Percentiles rank a stretch among this genome's conserved stretches.
Conservation (phyloP, 179 eudicot species). For the Silene noctiflora region DNA sequence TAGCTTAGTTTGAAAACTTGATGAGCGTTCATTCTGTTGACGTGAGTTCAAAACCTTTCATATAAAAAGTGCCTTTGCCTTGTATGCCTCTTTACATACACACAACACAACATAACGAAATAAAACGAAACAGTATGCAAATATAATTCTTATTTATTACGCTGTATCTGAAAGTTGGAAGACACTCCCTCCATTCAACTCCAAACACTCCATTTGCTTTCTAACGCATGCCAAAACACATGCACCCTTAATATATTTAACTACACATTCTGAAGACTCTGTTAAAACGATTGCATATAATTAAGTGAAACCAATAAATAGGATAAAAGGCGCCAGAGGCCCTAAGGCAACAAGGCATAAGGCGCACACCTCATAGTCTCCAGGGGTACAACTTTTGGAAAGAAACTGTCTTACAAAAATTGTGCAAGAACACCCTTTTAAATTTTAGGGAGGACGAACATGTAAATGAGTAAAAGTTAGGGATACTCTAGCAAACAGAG, state of each 20-base stretch:
- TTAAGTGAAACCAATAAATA: not conserved
- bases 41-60: not conserved
- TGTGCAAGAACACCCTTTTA: too few species aligned
- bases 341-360: not conserved
- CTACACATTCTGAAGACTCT: not conserved
- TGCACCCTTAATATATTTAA: too few species aligned
- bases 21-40: not conserved
- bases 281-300: not conserved
- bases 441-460: too few species aligned
- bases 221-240: not conserved
- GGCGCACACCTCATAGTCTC: not conserved
- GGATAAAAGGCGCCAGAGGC: not conserved
- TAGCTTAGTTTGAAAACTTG: not conserved
- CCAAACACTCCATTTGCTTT: too few species aligned
- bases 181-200: too few species aligned
- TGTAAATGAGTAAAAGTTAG: too few species aligned
- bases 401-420: too few species aligned
- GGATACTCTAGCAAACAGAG: too few species aligned
- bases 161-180: not conserved
- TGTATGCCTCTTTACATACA: not conserved
- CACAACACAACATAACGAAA: not conserved
- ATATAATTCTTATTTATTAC: too few species aligned
- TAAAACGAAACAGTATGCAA: not conserved
- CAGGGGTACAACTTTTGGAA: not conserved
- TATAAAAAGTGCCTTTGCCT: not conserved